These are phyloP conservation scores for Drosera capensis DNA, from an alignment of 148 eudicot genomes.

Conservation along the genomic window DNA sequence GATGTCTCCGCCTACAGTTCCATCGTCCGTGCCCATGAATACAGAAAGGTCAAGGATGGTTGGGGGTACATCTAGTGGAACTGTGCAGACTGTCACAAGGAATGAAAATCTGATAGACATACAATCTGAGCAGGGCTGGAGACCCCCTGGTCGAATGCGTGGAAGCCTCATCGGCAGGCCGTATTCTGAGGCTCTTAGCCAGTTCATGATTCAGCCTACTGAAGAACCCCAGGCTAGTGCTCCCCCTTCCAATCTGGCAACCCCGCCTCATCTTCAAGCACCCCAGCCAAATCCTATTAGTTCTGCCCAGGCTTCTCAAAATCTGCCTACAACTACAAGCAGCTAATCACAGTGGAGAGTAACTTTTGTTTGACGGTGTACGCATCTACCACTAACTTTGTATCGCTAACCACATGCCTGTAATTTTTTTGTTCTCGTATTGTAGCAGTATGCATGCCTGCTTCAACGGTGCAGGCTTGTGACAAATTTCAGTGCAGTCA, in stretches of 20 bases:
- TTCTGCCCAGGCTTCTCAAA: not conserved
- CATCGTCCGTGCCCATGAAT: slow-evolving; percentile 6
- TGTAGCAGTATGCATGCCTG: too few species aligned
- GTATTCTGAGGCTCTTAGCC: slow-evolving; percentile 46
- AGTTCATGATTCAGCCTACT: slow-evolving; percentile 36
- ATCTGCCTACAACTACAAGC: not conserved
- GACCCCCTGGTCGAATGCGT: slow-evolving; percentile 76
- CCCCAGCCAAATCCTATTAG: slow-evolving; percentile 7
- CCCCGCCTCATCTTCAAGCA: slow-evolving; percentile 10
- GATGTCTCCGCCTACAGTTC: too few species aligned
- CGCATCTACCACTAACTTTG: too few species aligned
- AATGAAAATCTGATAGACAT: slow-evolving; percentile 23
- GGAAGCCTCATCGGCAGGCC: slow-evolving; percentile 65
- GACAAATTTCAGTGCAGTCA: too few species aligned
- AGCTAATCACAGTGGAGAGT: not conserved
- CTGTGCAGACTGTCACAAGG: slow-evolving; percentile 20
- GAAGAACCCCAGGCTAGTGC: slow-evolving; percentile 28
- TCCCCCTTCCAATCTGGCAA: slow-evolving; percentile 10
- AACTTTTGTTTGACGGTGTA: too few species aligned
- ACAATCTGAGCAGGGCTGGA: slow-evolving; percentile 42
- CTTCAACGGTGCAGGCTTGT: too few species aligned
- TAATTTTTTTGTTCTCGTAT: too few species aligned
- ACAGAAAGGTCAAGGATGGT: slow-evolving; percentile 10
- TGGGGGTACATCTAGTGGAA: slow-evolving; percentile 7
- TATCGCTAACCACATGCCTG: too few species aligned